A percentile compares a stretch with the other conserved stretches of the same genome.
phyloP scores from a whole-genome alignment of 768 basidiomycete genomes.

The Sutorius australiensis region DNA sequence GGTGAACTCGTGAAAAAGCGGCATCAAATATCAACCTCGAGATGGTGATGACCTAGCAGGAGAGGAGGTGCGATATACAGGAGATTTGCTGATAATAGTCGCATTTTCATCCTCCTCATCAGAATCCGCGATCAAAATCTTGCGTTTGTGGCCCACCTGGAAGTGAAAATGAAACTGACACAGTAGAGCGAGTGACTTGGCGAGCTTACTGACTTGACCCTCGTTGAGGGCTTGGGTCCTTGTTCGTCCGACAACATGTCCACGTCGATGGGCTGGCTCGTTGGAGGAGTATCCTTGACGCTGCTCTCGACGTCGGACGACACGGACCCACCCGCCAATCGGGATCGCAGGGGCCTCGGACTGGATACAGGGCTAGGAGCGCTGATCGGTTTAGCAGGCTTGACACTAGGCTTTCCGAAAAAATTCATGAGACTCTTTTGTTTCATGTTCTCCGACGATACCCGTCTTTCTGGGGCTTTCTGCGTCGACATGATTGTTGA shows the following conservation, averaged over 20 bases:
- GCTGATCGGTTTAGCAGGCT: slow-evolving; percentile 33
- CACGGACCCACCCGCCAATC: slow-evolving; percentile 36
- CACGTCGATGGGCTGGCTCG: slow-evolving; percentile 74
- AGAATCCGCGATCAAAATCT: slow-evolving; percentile 64
- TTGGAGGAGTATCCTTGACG: slow-evolving; percentile 60
- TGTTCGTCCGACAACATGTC: slow-evolving; percentile 58
- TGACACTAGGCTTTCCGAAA: slow-evolving; percentile 41
- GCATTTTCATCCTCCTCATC: slow-evolving; percentile 48
- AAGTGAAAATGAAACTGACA: not conserved
- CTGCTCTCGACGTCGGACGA: slow-evolving; percentile 51
- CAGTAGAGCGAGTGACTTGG: not conserved
- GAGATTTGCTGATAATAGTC: slow-evolving; percentile 1
- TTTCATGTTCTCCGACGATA: slow-evolving; percentile 45
- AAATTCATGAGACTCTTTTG: slow-evolving; percentile 75
- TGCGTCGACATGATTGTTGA: slow-evolving; percentile 11
- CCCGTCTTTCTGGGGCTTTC: slow-evolving; percentile 34
- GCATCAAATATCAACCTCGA: slow-evolving; percentile 16
- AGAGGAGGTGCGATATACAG: slow-evolving; percentile 27
- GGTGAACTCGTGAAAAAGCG: not conserved
- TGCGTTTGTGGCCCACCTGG: slow-evolving; percentile 57
- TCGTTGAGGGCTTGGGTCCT: slow-evolving; percentile 38
- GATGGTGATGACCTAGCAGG: slow-evolving; percentile 28
- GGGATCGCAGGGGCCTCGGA: slow-evolving; percentile 38
- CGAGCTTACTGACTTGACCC: slow-evolving; percentile 33
- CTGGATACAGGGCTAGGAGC: not conserved